phyloP scores from a whole-genome alignment of 768 basidiomycete species.

The Royoungia palumana region DNA sequence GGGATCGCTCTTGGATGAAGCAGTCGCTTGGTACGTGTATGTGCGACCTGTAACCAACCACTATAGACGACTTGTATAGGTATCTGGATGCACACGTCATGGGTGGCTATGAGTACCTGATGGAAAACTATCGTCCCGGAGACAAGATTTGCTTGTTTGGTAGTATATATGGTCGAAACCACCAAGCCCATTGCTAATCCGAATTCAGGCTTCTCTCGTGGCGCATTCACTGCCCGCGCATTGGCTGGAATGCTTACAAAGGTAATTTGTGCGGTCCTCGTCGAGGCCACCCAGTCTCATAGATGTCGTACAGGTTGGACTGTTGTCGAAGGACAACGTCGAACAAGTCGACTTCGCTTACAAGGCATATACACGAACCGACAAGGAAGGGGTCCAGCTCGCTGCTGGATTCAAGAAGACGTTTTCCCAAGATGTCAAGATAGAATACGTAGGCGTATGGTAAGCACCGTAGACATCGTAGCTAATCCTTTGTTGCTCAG shows the following conservation, averaged over 20 bases:
- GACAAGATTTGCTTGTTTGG: conserved; percentile 77
- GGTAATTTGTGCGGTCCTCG: conserved; percentile 30
- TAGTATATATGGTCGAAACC: conserved; percentile 20
- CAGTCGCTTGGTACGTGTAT: conserved; percentile 61
- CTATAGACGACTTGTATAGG: conserved; percentile 34
- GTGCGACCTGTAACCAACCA: neutral
- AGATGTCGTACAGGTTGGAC: conserved; percentile 50
- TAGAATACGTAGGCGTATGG: conserved; percentile 85
- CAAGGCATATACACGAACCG: conserved; percentile 59
- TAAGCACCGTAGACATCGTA: conserved; percentile 26
- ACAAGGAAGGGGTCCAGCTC: conserved; percentile 41
- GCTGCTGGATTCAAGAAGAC: conserved; percentile 69
- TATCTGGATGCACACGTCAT: conserved; percentile 70
- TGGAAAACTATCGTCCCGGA: conserved; percentile 72
- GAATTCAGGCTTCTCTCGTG: conserved; percentile 68
- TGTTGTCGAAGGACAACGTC: conserved; percentile 63
- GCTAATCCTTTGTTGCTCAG: conserved; percentile 1
- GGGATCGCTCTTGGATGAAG: conserved; percentile 63
- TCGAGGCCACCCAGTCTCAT: neutral
- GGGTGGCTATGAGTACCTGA: conserved; percentile 73
- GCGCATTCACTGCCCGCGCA: conserved; percentile 64
- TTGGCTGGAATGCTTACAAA: conserved; percentile 74
- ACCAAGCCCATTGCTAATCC: conserved; percentile 12
- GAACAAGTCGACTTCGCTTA: conserved; percentile 75
- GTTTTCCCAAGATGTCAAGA: conserved; percentile 60